A percentile compares a stretch with the other conserved stretches of the same genome.
phyloP scores from a whole-genome alignment of 805 yeast genomes.

The Pichia heedii region DNA sequence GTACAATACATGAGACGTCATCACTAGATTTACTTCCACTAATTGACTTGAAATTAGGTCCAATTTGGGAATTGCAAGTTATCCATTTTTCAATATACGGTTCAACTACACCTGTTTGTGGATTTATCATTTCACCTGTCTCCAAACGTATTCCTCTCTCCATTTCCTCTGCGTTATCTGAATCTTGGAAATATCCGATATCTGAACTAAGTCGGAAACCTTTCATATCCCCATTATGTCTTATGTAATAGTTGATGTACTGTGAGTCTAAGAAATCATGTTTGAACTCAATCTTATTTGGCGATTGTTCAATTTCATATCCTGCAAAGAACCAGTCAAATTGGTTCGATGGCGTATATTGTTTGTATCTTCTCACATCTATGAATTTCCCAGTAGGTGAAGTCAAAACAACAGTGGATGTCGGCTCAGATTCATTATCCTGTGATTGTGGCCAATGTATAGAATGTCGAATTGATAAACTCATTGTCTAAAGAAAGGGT shows the following conservation, averaged over 20 bases:
- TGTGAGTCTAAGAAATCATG: conserved; percentile 35
- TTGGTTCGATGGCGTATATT: not conserved
- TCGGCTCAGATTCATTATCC: conserved; percentile 34
- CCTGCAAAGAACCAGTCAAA: conserved; percentile 58
- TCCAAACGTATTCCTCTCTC: conserved; percentile 38
- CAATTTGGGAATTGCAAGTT: conserved; percentile 27
- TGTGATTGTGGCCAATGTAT: conserved; percentile 39
- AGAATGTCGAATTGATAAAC: conserved; percentile 38
- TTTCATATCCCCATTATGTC: not conserved
- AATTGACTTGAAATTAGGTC: conserved; percentile 14
- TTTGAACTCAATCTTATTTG: conserved; percentile 30
- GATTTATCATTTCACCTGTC: conserved; percentile 40
- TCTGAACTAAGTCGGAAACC: conserved; percentile 7
- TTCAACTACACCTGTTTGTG: conserved; percentile 32
- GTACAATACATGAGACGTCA: conserved; percentile 16
- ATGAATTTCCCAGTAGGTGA: conserved; percentile 38
- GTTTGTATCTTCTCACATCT: conserved; percentile 35
- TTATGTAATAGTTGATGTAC: conserved; percentile 21
- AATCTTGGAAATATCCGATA: conserved; percentile 2
- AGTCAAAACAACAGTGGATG: conserved; percentile 41
- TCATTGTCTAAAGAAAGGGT: conserved; percentile 5
- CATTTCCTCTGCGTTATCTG: conserved; percentile 11
- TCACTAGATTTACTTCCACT: conserved; percentile 14
- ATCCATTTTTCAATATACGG: conserved; percentile 49
- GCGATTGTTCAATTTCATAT: conserved; percentile 29